Evolutionary conservation across 164 flowering plant genomes (phyloP), one percentile per base, ranked within the genome.

Genomic region (Dillenia turbinata): DNA sequence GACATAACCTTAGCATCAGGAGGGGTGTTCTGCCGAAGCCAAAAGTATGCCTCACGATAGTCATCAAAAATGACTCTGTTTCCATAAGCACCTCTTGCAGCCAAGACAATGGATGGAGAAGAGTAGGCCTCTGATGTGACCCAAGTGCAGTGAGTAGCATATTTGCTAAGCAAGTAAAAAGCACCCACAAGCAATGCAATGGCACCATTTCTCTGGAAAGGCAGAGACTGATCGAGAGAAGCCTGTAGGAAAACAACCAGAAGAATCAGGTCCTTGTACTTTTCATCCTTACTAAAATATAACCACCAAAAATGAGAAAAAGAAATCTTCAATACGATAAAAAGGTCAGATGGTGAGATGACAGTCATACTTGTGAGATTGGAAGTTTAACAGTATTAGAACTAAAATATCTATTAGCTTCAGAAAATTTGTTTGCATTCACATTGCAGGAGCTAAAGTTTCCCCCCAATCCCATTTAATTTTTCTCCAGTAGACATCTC

Each of bases 81-180:
- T 11, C 97, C 99, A 80, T 92, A 72, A 61, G 92, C 88, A 69
- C 99, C 97, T 64, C 99, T 86, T 68, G 99, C 99, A 78, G 97
- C 85, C 79, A 95, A 81, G 65, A 95, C 99, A 73, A 95, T 95
- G 10, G 99, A 95, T 9, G 99, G 99, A 50, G 99, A 95, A 26
- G 99, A 95, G 69, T 95, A 95, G 47, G 99, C 99, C 81, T 92
- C 99, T 40, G 99, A 95, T 58, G 99, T 92, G 52, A 95, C 99
- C 97, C 99, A 92, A 8, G 97, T 88, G 79, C 99, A 95, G 75
- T 95, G 99, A 45, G 64, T 81, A 33, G 78, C 97, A 83, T 95
- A 95, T 78, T 69, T 85, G 62, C 88, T 83, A 12, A 95, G 93
- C 82, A 95, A 75, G 72, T 85, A 95, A 66, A 95, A 84, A 46